Evolutionary conservation across 192 early-diverging fungal genomes (phyloP).

Genomic region (Coemansia sp.): DNA sequence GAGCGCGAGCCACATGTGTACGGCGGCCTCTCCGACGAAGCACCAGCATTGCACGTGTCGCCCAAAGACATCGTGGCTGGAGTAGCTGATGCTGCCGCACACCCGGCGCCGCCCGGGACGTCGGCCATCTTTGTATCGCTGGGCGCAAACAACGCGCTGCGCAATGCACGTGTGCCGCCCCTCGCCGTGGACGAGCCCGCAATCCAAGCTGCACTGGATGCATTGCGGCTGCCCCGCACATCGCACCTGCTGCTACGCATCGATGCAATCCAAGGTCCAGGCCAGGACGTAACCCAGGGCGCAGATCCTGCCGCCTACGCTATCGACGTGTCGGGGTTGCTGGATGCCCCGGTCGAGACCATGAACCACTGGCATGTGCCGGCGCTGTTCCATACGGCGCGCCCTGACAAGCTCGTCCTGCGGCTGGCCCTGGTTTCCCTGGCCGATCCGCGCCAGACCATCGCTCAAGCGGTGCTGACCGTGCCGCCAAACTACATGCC

Average conservation of each 20-base stretch:
- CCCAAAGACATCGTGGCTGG: too few species aligned
- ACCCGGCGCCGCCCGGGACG: conserved; percentile 11
- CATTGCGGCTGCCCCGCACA: conserved; percentile 28
- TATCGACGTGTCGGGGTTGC: conserved; percentile 21
- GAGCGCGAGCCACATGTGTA: conserved; percentile 10
- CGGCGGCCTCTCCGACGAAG: conserved; percentile 1
- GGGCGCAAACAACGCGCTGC: conserved; percentile 39
- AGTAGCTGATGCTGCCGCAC: not conserved
- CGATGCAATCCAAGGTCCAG: conserved; percentile 30
- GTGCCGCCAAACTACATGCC: conserved; percentile 28
- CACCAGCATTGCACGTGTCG: conserved; percentile 12
- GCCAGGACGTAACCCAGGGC: conserved; percentile 9
- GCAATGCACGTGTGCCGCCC: conserved; percentile 11
- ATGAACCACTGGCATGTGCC: conserved; percentile 25
- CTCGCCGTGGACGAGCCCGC: conserved; percentile 26
- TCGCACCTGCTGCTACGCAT: conserved; percentile 45
- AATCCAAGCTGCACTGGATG: conserved; percentile 23
- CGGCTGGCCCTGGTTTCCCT: conserved; percentile 40
- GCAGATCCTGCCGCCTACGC: conserved; percentile 16
- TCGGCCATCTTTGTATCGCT: conserved; percentile 29
- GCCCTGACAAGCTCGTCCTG: conserved; percentile 39
- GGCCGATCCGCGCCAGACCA: conserved; percentile 30
- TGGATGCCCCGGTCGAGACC: conserved; percentile 10
- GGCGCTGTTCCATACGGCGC: conserved; percentile 34
- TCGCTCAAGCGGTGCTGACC: conserved; percentile 30